phyloP scores from a whole-genome alignment of 2,329 filamentous ascomycete genomes.

The Epichloe sylvatica region DNA sequence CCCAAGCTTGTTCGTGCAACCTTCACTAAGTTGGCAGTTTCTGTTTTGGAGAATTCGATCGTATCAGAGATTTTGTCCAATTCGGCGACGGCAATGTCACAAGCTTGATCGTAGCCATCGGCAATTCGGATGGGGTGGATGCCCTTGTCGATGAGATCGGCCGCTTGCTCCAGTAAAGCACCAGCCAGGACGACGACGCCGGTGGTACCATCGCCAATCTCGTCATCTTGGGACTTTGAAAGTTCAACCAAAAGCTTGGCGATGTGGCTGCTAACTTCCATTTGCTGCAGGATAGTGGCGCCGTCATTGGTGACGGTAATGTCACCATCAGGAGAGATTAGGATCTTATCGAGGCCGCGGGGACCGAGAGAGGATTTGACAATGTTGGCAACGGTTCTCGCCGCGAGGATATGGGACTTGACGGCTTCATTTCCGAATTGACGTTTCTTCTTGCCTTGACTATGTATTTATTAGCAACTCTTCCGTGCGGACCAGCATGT shows the following conservation, averaged over 20 bases:
- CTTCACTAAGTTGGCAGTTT: slow-evolving; percentile 79
- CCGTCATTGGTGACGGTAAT: slow-evolving; percentile 99
- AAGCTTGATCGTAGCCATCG: slow-evolving; percentile 94
- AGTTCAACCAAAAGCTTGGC: slow-evolving; percentile 93
- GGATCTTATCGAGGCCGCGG: slow-evolving; percentile 93
- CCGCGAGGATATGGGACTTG: slow-evolving; percentile 95
- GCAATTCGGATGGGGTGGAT: slow-evolving; percentile 98
- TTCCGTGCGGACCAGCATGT: not conserved
- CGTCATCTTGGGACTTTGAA: slow-evolving; percentile 96
- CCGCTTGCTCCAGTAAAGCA: slow-evolving; percentile 87
- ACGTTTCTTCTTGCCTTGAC: slow-evolving; percentile 95
- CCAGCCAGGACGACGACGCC: slow-evolving; percentile 94
- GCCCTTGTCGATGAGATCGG: slow-evolving; percentile 97
- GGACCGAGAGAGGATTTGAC: slow-evolving; percentile 95
- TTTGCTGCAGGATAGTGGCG: slow-evolving; percentile 91
- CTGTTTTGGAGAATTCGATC: slow-evolving; percentile 67
- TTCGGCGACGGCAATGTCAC: slow-evolving; percentile 87
- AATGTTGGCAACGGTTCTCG: slow-evolving; percentile 89
- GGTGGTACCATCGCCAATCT: slow-evolving; percentile 96
- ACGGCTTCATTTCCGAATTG: slow-evolving; percentile 94
- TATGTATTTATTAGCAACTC: slow-evolving; percentile 24
- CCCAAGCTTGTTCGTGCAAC: slow-evolving; percentile 92
- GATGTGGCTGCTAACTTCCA: slow-evolving; percentile 98
- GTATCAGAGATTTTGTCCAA: slow-evolving; percentile 86
- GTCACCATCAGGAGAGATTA: slow-evolving; percentile 96